phyloP scores from a whole-genome alignment of 2,329 filamentous ascomycete genomes.

The Cryphonectria carpinicola region DNA sequence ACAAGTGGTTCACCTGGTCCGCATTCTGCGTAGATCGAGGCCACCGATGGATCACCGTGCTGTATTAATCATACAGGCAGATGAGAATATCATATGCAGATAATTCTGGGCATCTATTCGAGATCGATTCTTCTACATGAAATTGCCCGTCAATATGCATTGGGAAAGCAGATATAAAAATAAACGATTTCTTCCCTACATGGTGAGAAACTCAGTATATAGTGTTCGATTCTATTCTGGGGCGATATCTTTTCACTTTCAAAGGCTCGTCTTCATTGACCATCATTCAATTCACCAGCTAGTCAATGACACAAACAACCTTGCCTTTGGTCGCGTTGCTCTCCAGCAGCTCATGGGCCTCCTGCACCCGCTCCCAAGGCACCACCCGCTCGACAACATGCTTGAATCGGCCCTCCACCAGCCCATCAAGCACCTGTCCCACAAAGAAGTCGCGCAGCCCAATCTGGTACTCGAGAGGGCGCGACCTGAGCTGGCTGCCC shows the following conservation, averaged over 20 bases:
- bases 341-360: conserved; percentile 13
- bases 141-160: no score
- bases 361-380: conserved; percentile 3
- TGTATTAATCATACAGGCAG: not conserved
- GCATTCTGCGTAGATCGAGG: not conserved
- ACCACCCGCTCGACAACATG: conserved; percentile 5
- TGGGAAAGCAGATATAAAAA: not conserved
- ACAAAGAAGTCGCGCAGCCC: conserved; percentile 3
- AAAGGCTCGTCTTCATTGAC: not conserved
- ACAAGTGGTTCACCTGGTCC: not conserved
- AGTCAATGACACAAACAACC: conserved; percentile 6
- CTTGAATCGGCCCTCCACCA: not conserved
- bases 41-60: not conserved
- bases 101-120: no score
- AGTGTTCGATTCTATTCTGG: no score
- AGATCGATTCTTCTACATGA: not conserved
- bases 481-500: conserved; percentile 4
- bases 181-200: not conserved
- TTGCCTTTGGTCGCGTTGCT: conserved; percentile 11
- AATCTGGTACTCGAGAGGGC: not conserved
- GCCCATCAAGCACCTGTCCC: not conserved
- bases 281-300: not conserved
- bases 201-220: no score
- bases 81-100: no score
- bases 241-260: no score